Evolutionary conservation across 192 early-diverging fungal species (phyloP), one percentile per base, ranked within the genome.

Genomic region (Backusella australiensis): DNA sequence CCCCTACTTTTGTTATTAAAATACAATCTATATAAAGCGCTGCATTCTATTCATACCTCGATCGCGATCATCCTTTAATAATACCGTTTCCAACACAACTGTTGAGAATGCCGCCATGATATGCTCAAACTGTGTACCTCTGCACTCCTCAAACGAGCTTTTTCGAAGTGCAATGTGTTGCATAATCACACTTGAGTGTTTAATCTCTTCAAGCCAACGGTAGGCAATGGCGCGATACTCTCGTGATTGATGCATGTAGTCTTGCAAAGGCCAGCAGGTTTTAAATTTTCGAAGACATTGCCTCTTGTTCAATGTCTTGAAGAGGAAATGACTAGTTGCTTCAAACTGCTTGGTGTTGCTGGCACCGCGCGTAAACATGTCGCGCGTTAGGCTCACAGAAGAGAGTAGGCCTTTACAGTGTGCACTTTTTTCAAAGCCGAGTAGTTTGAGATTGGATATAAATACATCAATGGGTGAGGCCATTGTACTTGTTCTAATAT

Each of bases 281-380:
- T 29, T 26, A 34, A 80, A 80, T 6, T 34, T 1, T 38, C 35
- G 42, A 14, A 34, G 67, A 2, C 74, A 39, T 49, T 73, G 70
- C n/a, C n/a, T n/a, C 6, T 75, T 32, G 65, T 80, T 71, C 6
- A 80, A 36, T 9, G 68, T 71, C 17, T 65, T 69, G 71, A 80
- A 80, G 6, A 80, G 41, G 46, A 80, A 80, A 75, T 75, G 71
- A 14, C 74, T 76, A 2, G 75, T 80, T 19, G 53, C n/a, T 56
- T 80, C 79, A 49, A 80, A 80, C n/a, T 75, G 75, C 35, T 53
- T 75, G 3, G 42, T 72, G 69, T 80, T 80, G 34, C 68, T 59
- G 29, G 79, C 75, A 41, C 41, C 52, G 36, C 56, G 67, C 15
- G 68, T 65, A 56, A 74, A 74, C 41, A 71, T 67, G 49, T 78